phyloP scores from a whole-genome alignment of 352 stramenopile species.

The Bremia lactucae region DNA sequence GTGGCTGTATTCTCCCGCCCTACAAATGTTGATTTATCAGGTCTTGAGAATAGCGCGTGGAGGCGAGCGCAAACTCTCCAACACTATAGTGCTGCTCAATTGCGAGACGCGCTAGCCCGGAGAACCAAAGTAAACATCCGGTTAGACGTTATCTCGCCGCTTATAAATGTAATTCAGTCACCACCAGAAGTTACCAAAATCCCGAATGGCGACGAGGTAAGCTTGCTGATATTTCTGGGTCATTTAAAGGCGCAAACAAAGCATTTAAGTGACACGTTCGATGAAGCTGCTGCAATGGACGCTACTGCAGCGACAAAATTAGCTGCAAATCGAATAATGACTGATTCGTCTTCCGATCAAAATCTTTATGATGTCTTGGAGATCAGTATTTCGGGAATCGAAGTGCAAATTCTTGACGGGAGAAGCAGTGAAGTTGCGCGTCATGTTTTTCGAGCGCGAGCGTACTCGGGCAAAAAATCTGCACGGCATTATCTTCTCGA shows the following conservation, averaged over 20 bases:
- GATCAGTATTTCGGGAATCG: slow-evolving; percentile 64
- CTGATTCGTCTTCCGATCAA: slow-evolving; percentile 17
- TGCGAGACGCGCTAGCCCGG: slow-evolving; percentile 52
- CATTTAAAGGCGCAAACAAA: slow-evolving; percentile 62
- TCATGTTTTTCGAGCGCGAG: slow-evolving; percentile 12
- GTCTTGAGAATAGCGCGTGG: slow-evolving; percentile 62
- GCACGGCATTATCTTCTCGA: slow-evolving; percentile 54
- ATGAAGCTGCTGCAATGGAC: slow-evolving; percentile 6
- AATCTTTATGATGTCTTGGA: slow-evolving; percentile 73
- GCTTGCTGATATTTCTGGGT: slow-evolving; percentile 61
- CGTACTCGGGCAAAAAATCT: slow-evolving; percentile 12
- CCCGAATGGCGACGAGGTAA: slow-evolving; percentile 24
- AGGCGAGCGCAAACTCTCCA: slow-evolving; percentile 62
- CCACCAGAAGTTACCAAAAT: slow-evolving; percentile 12
- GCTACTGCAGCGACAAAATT: slow-evolving; percentile 1
- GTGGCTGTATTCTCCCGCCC: slow-evolving; percentile 61
- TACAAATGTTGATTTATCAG: slow-evolving; percentile 63
- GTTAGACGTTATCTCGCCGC: slow-evolving; percentile 69
- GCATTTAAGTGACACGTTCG: slow-evolving; percentile 14
- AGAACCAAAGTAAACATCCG: slow-evolving; percentile 65
- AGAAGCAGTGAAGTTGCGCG: slow-evolving; percentile 3
- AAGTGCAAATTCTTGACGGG: slow-evolving; percentile 53
- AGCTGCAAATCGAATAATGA: slow-evolving; percentile 7
- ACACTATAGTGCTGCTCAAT: slow-evolving; percentile 63
- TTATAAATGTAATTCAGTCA: slow-evolving; percentile 63